Percentiles rank a stretch among this genome's conserved stretches.
Conservation (phyloP, 257 asterid genomes). For the Salvia splendens region DNA sequence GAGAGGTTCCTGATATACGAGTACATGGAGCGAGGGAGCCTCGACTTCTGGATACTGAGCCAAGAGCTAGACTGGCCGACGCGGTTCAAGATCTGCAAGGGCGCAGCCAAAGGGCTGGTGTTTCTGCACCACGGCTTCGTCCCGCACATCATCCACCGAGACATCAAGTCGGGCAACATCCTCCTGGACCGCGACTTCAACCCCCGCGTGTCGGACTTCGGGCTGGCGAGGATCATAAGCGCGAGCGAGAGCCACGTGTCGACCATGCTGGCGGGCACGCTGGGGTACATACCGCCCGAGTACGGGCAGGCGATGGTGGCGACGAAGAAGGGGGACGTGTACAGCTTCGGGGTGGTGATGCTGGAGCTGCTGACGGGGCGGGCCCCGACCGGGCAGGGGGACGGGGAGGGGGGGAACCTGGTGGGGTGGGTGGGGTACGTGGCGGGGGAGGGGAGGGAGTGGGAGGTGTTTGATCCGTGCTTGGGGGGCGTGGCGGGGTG, state of each 20-base stretch:
- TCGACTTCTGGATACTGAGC: conserved; percentile 66
- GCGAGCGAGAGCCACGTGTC: conserved; percentile 81
- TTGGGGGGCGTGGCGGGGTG: conserved; percentile 30
- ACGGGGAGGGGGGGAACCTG: conserved; percentile 80
- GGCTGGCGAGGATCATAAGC: conserved; percentile 78
- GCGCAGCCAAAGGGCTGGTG: conserved; percentile 68
- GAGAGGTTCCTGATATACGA: conserved; percentile 67
- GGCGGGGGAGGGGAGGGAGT: conserved; percentile 49
- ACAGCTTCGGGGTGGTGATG: conserved; percentile 89
- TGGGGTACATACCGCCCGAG: conserved; percentile 87
- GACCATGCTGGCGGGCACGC: conserved; percentile 73
- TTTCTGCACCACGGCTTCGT: conserved; percentile 79
- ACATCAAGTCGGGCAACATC: conserved; percentile 79
- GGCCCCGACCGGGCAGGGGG: conserved; percentile 71
- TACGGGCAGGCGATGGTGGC: conserved; percentile 85
- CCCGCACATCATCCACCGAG: conserved; percentile 84
- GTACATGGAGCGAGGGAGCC: conserved; percentile 91
- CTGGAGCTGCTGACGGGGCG: conserved; percentile 75
- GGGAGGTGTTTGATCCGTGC: conserved; percentile 42
- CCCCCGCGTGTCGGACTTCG: conserved; percentile 75
- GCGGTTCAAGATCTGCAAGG: conserved; percentile 68
- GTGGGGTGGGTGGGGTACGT: conserved; percentile 89
- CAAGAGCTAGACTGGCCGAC: conserved; percentile 60
- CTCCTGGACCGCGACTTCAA: conserved; percentile 55
- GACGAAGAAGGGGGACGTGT: conserved; percentile 71